These are phyloP conservation scores for Aureobasidium uvarum DNA, from an alignment of 2,329 filamentous ascomycete species.

Conservation along the genomic window DNA sequence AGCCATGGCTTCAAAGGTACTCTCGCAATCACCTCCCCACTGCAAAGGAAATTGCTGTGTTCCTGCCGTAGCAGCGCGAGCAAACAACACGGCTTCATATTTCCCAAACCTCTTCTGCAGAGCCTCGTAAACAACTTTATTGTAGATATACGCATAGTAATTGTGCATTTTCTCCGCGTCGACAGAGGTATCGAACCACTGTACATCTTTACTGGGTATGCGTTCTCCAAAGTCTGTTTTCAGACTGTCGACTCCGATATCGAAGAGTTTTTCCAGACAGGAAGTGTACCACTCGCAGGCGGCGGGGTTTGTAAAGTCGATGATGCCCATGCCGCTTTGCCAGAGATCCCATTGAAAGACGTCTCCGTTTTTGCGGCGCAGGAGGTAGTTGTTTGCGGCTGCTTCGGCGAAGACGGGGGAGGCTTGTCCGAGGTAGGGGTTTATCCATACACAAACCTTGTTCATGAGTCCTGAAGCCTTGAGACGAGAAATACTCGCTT, in stretches of 20 bases:
- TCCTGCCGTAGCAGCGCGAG: conserved; percentile 65
- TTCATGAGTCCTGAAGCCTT: conserved; percentile 59
- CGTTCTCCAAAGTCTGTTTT: conserved; percentile 77
- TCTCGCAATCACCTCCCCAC: conserved; percentile 75
- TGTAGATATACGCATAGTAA: conserved; percentile 72
- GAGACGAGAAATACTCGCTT: conserved; percentile 61
- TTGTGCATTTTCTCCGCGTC: conserved; percentile 72
- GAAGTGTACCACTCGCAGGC: conserved; percentile 63
- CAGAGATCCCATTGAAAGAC: conserved; percentile 75
- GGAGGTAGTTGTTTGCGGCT: conserved; percentile 64
- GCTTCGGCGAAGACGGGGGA: conserved; percentile 65
- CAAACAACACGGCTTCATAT: conserved; percentile 63
- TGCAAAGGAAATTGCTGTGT: conserved; percentile 65
- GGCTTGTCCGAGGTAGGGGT: conserved; percentile 70
- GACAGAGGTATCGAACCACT: conserved; percentile 60
- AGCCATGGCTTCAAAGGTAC: conserved; percentile 69
- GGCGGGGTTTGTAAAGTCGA: conserved; percentile 71
- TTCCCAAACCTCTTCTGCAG: conserved; percentile 55
- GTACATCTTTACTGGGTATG: conserved; percentile 63
- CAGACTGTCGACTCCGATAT: conserved; percentile 67
- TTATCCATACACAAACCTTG: conserved; percentile 74
- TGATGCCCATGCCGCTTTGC: conserved; percentile 72
- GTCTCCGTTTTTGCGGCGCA: conserved; percentile 66
- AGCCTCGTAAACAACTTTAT: conserved; percentile 66
- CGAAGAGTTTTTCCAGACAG: conserved; percentile 63